Percentiles rank a stretch among this genome's conserved stretches.
phyloP scores from a whole-genome alignment of 257 asterid species.

The Solanum sitiens region DNA sequence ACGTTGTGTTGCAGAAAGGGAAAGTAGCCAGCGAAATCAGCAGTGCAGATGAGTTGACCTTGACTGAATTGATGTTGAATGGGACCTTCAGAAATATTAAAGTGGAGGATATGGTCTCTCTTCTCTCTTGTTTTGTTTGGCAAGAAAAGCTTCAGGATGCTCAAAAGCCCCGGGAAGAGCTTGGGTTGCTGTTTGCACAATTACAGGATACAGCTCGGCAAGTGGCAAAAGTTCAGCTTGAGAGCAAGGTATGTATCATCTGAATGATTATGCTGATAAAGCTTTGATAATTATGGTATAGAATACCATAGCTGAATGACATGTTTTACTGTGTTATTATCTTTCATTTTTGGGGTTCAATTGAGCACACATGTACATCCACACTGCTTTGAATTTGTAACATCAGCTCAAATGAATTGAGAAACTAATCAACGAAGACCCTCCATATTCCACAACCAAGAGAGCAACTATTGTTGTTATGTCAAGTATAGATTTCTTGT shows the following conservation, averaged over 20 bases:
- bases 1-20: slow-evolving; percentile 84
- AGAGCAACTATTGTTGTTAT: neutral
- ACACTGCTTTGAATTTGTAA: neutral
- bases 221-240: slow-evolving; percentile 94
- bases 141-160: slow-evolving; percentile 93
- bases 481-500: neutral
- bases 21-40: slow-evolving; percentile 94
- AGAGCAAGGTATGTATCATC: slow-evolving; percentile 68
- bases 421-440: neutral
- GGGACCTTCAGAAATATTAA: slow-evolving; percentile 71
- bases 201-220: slow-evolving; percentile 82
- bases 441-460: neutral
- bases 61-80: slow-evolving; percentile 85
- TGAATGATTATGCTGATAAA: neutral
- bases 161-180: slow-evolving; percentile 84
- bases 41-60: slow-evolving; percentile 91
- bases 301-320: neutral
- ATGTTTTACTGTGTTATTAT: too few relatives aligned
- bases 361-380: neutral
- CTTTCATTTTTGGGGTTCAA: neutral
- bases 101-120: slow-evolving; percentile 91
- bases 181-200: slow-evolving; percentile 63
- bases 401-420: neutral
- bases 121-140: slow-evolving; percentile 95
- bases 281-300: neutral